A percentile compares a stretch with the other conserved stretches of the same genome.
Evolutionary conservation across 208 protist species (phyloP).

Genomic region (Novymonas esmeraldas): DNA sequence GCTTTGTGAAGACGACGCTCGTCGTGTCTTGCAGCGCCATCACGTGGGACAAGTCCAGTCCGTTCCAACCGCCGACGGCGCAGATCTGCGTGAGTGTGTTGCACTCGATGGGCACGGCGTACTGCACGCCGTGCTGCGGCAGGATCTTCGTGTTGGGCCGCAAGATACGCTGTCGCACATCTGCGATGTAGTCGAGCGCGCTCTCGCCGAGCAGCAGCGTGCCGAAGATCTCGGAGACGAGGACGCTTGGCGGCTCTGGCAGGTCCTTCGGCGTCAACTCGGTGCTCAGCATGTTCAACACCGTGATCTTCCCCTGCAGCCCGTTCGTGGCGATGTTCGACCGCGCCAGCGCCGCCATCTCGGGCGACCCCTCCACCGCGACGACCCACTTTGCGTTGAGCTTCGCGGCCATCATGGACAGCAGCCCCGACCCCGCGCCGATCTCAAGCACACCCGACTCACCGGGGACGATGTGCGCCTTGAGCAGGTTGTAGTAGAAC

Average conservation of each 20-base stretch:
- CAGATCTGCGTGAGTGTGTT: slow-evolving; percentile 73
- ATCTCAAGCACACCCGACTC: slow-evolving; percentile 93
- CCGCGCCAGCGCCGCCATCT: slow-evolving; percentile 82
- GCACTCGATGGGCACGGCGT: slow-evolving; percentile 91
- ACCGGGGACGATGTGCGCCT: slow-evolving; percentile 65
- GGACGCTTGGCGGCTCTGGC: slow-evolving; percentile 70
- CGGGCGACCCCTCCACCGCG: slow-evolving; percentile 87
- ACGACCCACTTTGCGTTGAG: slow-evolving; percentile 91
- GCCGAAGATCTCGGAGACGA: slow-evolving; percentile 94
- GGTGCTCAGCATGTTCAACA: slow-evolving; percentile 91
- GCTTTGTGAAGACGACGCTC: slow-evolving; percentile 93
- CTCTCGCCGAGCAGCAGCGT: slow-evolving; percentile 93
- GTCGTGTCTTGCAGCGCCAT: slow-evolving; percentile 90
- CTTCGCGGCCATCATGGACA: slow-evolving; percentile 92
- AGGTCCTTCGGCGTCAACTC: slow-evolving; percentile 71
- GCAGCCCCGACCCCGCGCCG: slow-evolving; percentile 88
- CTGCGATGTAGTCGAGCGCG: slow-evolving; percentile 91
- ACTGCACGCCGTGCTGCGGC: slow-evolving; percentile 86
- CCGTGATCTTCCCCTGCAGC: slow-evolving; percentile 66
- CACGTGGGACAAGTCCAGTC: slow-evolving; percentile 81
- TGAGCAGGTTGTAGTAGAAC: slow-evolving; percentile 89
- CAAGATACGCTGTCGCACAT: slow-evolving; percentile 79
- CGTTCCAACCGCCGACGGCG: slow-evolving; percentile 80
- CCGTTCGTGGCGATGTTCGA: slow-evolving; percentile 82
- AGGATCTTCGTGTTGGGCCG: slow-evolving; percentile 72